phyloP scores from a whole-genome alignment of 352 stramenopile genomes.

The Phytopythium helicoides region DNA sequence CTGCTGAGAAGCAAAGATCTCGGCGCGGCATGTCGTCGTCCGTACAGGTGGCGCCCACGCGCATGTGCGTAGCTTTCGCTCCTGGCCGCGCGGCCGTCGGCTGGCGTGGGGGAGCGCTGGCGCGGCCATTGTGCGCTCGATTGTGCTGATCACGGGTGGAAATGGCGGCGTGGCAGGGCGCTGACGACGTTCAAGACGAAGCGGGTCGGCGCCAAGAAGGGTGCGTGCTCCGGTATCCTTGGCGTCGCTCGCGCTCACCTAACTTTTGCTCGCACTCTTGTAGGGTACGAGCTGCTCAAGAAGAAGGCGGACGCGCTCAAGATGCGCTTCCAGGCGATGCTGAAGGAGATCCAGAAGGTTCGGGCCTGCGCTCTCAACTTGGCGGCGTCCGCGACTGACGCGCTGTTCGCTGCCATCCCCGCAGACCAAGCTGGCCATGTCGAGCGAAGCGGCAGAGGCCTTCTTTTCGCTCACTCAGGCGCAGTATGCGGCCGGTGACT shows the following conservation, averaged over 20 bases:
- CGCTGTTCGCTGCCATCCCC: background rate
- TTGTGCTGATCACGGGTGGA: no score
- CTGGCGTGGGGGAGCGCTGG: background rate
- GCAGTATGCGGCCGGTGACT: slow-evolving; percentile 98
- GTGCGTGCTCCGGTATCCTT: slow-evolving; percentile 20
- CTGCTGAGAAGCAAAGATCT: no score
- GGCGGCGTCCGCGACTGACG: background rate
- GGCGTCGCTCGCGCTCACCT: background rate
- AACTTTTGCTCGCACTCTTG: background rate
- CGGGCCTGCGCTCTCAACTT: no score
- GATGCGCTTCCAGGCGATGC: slow-evolving; percentile 90
- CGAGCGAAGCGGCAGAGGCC: slow-evolving; percentile 87
- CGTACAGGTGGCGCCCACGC: slow-evolving; percentile 70
- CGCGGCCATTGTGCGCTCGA: background rate
- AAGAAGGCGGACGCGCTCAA: slow-evolving; percentile 99
- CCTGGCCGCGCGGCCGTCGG: background rate
- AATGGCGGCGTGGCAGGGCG: slow-evolving; percentile 35
- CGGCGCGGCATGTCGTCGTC: slow-evolving; percentile 35
- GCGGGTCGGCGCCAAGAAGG: slow-evolving; percentile 83
- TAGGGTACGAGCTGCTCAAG: slow-evolving; percentile 87
- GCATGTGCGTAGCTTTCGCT: slow-evolving; percentile 53
- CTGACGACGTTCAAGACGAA: slow-evolving; percentile 86
- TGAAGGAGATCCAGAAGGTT: slow-evolving; percentile 87
- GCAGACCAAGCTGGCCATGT: slow-evolving; percentile 88
- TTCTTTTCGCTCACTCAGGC: slow-evolving; percentile 99